Evolutionary conservation across 208 protist species (phyloP), one percentile per base, ranked within the genome.

Genomic region (Trypanosoma platydactyli): DNA sequence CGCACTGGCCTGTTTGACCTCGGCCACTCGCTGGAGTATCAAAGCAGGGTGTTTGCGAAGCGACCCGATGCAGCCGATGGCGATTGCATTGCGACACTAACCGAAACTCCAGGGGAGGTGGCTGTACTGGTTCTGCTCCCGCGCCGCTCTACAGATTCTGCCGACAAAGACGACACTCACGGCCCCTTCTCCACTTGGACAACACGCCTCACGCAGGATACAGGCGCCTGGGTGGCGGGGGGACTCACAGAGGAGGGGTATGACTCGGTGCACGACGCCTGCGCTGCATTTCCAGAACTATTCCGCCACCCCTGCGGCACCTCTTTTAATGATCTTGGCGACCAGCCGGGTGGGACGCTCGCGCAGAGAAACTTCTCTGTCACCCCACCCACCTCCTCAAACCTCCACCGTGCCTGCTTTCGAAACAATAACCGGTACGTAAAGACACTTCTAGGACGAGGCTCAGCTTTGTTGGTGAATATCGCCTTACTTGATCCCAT

Each of bases 371-470:
- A 38, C 33, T 38, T 38, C 9, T 3, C 3, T 9, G 9, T 9
- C 33, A 9, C 9, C 33, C 9, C 61, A 9, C 42, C 57, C 45
- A 57, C 51, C 38, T 35, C 45, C 58, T 92, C 79, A 0, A 69
- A 81, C 27, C 72, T 96, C 49, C 87, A 96, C 65, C 81, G 83
- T 38, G 87, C 90, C n/a, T 96, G 90, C 66, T 96, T 92, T 69
- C 79, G 83, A 41, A 92, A 91, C 67, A 96, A 96, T 79, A 53
- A 60, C 2, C 81, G 79, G 20, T 96, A 92, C 68, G 90, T 96
- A 13, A 85, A 72, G 35, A 90, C 84, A 35, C 76, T 96, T 40
- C 75, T 96, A 11, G 42, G 57, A 29, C 87, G 87, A 38, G 90
- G 90, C n/a, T 83, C 77, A n/a, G 62, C 73, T 24, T 72, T 85